Conservation (phyloP, 2,329 filamentous ascomycete genomes). For the Dichotomopilus funicola region DNA sequence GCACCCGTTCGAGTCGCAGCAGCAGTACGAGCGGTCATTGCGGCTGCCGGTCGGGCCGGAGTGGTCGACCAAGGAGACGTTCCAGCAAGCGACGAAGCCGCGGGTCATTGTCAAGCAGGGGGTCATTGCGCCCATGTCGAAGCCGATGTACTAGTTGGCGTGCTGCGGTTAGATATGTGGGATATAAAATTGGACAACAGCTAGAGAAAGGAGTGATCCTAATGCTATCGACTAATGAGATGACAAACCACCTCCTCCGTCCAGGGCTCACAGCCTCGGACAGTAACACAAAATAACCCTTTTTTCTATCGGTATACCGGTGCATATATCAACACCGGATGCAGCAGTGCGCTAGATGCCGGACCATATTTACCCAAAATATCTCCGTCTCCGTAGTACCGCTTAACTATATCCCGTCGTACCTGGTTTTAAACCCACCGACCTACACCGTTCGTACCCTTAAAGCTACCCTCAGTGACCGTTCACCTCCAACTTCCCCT, state of each 20-base stretch:
- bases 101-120: slow-evolving; percentile 87
- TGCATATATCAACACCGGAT: neutral
- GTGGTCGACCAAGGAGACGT: slow-evolving; percentile 94
- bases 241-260: too few relatives aligned
- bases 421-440: neutral
- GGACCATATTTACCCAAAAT: neutral
- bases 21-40: slow-evolving; percentile 86
- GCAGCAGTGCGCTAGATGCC: slow-evolving; percentile 3
- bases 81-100: slow-evolving; percentile 84
- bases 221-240: too few relatives aligned
- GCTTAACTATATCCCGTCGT: neutral
- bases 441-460: neutral
- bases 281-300: neutral
- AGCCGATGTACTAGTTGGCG: slow-evolving; percentile 45
- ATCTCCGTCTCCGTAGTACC: neutral
- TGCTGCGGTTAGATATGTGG: slow-evolving; percentile 1
- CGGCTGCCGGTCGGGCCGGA: slow-evolving; percentile 85
- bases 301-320: neutral
- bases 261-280: too few relatives aligned
- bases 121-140: slow-evolving; percentile 79
- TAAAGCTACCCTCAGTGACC: slow-evolving; percentile 25
- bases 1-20: slow-evolving; percentile 78
- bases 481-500: slow-evolving; percentile 52
- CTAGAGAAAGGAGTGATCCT: too few relatives aligned
- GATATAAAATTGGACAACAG: too few relatives aligned